Evolutionary conservation across 2,329 filamentous ascomycete genomes (phyloP).

Genomic region (Xylariaceae sp.): DNA sequence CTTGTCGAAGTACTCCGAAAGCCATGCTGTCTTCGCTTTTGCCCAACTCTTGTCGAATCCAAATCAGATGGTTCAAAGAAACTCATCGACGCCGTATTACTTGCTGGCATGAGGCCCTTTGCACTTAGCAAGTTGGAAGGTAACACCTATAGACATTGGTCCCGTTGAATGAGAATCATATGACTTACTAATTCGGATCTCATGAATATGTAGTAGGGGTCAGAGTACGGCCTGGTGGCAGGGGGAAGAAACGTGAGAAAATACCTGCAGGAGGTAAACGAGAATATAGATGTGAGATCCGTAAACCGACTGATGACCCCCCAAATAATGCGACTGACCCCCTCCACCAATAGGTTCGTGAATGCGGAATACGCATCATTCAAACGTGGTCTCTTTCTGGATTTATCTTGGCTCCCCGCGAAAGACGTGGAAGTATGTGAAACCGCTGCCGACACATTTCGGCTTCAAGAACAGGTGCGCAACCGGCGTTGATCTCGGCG

Average conservation of each 20-base stretch:
- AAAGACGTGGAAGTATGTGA: not conserved
- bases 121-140: slow-evolving; percentile 37
- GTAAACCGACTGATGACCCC: not conserved
- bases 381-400: slow-evolving; percentile 47
- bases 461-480: slow-evolving; percentile 40
- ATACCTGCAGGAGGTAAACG: slow-evolving; percentile 49
- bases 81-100: slow-evolving; percentile 54
- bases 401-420: too few relatives aligned
- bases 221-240: slow-evolving; percentile 42
- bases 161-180: too few relatives aligned
- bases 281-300: slow-evolving; percentile 36
- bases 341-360: slow-evolving; percentile 33
- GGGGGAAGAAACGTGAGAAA: slow-evolving; percentile 45
- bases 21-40: slow-evolving; percentile 49
- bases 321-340: not conserved
- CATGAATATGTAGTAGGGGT: too few relatives aligned
- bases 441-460: slow-evolving; percentile 34
- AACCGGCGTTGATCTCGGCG: slow-evolving; percentile 38
- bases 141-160: too few relatives aligned
- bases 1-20: slow-evolving; percentile 37
- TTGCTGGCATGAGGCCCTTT: slow-evolving; percentile 55
- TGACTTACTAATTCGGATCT: too few relatives aligned
- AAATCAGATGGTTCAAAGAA: slow-evolving; percentile 42
- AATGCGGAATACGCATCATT: slow-evolving; percentile 35
- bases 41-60: slow-evolving; percentile 34